Base-by-base conservation (phyloP, 495 filamentous ascomycete species). In the Penicillium cataractarum region DNA sequence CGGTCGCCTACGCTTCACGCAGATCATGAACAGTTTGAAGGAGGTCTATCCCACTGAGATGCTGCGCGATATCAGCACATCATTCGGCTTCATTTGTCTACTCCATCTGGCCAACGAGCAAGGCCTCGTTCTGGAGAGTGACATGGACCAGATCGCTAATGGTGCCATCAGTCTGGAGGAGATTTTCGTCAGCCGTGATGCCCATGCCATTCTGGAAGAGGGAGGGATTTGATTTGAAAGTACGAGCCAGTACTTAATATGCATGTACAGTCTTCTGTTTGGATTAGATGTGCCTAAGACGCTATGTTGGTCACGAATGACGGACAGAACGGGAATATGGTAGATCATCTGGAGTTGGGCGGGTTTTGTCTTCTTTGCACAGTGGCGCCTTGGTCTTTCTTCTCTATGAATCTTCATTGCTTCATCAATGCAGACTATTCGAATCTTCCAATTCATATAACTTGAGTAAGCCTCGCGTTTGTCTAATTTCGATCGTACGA, bases 51-150 rank as follows among this genome's bases (percentile, higher is more conserved):
- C 92, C 15, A 86, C 89, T 68, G 84, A 90, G 60, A 83, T 84
- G 29, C 90, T 99, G 83, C 87, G 87, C 39, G 96, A 99, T 76
- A 99, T 99, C 71, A 97, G 92, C 39, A 99, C 96, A 1, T 92
- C 89, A 53, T 99, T 89, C 73, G 97, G 96, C 70, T 99, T 99
- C 77, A 99, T 99, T 70, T 97, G 92, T 68, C 74, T 98, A 56
- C 81, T 99, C 54, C 96, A 99, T 78, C 67, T 99, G 67, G 96
- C 96, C 53, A 99, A 99, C 76, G 96, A 99, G 75, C 96, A 97
- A 78, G 96, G 96, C 6, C 82, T 99, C 56, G 82, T 90, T 27
- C 71, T 89, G 22, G 75, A 82, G 55, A 84, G 83, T 54, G 78
- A 84, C 58, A 77, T 82, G 27, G 62, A 57, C 46, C 64, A 69